Evolutionary conservation across 139 green algal genomes (phyloP).

Genomic region (Ettlia oleoabundans): DNA sequence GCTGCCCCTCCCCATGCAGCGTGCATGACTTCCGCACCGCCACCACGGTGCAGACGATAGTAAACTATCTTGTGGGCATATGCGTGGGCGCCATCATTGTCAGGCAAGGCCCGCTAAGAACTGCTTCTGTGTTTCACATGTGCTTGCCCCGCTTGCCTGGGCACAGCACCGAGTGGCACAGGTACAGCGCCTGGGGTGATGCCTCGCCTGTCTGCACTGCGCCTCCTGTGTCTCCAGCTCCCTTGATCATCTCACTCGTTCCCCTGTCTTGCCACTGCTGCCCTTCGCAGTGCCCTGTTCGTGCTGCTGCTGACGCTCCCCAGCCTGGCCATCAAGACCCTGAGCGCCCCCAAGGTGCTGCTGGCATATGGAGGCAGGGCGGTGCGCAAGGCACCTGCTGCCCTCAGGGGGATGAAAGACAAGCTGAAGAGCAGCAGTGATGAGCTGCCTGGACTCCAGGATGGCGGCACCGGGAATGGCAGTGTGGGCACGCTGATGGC

Average conservation of each 20-base stretch:
- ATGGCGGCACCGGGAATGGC: no score
- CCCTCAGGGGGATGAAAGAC: not conserved
- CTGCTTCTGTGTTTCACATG: not conserved
- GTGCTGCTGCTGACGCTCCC: not conserved
- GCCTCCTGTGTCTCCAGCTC: no score
- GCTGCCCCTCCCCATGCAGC: not conserved
- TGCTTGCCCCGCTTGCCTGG: not conserved
- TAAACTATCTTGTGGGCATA: conserved; percentile 11
- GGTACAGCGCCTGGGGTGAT: no score
- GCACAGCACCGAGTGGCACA: no score
- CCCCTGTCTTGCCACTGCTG: not conserved
- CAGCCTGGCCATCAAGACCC: not conserved
- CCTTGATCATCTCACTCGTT: not conserved
- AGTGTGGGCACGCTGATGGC: no score
- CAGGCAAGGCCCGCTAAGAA: not conserved
- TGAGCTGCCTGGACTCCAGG: no score
- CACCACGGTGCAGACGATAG: not conserved
- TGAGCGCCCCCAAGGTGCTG: not conserved
- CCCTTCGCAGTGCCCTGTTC: not conserved
- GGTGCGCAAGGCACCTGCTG: not conserved
- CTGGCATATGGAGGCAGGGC: not conserved
- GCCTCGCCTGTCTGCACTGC: no score
- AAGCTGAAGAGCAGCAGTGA: not conserved
- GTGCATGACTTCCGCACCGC: not conserved
- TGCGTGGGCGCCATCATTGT: not conserved